These are phyloP conservation scores for Trichoderma polysporum DNA, from an alignment of 2,329 filamentous ascomycete species.

Conservation along the genomic window DNA sequence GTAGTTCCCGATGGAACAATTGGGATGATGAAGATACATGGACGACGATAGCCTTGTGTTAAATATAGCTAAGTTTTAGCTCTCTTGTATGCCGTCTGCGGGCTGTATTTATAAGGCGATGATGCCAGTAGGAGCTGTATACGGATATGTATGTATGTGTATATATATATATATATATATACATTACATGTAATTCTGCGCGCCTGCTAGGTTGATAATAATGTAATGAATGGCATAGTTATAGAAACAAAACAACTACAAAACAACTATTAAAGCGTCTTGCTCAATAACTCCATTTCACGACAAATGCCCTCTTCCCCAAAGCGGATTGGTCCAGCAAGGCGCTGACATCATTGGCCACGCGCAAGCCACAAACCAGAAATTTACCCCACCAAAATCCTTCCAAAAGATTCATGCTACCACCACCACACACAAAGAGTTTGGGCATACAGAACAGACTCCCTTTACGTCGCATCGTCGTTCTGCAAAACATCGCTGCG, in stretches of 20 bases:
- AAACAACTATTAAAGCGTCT: no score
- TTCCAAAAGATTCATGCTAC: conserved; percentile 26
- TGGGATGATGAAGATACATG: neutral
- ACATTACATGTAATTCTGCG: neutral
- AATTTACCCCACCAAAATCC: conserved; percentile 42
- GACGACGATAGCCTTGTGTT: conserved; percentile 1
- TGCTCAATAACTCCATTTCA: neutral
- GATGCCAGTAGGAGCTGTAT: neutral
- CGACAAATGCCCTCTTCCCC: neutral
- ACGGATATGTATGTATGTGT: no score
- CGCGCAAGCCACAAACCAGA: conserved; percentile 28
- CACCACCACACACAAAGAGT: conserved; percentile 11
- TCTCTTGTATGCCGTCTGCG: neutral
- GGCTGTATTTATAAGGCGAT: neutral
- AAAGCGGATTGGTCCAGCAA: conserved; percentile 7
- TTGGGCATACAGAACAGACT: conserved; percentile 11
- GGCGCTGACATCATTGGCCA: conserved; percentile 36
- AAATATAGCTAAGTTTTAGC: neutral
- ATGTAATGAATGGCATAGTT: neutral
- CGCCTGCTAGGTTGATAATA: neutral
- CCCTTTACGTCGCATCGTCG: neutral
- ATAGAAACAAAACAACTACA: neutral
- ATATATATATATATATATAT: no score
- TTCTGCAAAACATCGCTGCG: neutral
- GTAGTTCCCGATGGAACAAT: neutral